A percentile compares a stretch with the other conserved stretches of the same genome.
Conservation (phyloP, 495 filamentous ascomycete species). For the Hamigera avellanea region DNA sequence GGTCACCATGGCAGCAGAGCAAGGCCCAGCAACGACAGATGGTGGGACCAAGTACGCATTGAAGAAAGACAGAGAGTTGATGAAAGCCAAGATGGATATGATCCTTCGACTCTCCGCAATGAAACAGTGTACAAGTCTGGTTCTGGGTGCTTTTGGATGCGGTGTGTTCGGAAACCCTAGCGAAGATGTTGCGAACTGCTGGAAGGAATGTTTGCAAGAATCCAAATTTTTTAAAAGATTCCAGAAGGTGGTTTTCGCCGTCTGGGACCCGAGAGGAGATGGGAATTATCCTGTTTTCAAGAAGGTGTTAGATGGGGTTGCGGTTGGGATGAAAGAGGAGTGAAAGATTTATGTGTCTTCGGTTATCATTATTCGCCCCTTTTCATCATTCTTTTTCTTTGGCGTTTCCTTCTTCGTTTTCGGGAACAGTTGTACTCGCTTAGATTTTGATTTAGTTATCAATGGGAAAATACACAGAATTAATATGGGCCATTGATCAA, state of each 20-base stretch:
- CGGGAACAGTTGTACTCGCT: neutral
- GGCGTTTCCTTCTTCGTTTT: neutral
- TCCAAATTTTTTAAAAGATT: constrained; percentile 39
- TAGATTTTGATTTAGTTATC: neutral
- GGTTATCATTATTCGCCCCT: too few species aligned
- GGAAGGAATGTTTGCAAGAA: constrained; percentile 44
- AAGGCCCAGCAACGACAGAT: constrained; percentile 20
- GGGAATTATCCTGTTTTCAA: constrained; percentile 43
- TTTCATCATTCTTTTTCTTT: neutral
- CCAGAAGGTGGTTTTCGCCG: constrained; percentile 22
- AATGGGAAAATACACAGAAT: neutral
- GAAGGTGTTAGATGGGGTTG: constrained; percentile 25
- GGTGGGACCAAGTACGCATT: constrained; percentile 17
- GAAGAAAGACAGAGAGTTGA: constrained; percentile 33
- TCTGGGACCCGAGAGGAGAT: constrained; percentile 13
- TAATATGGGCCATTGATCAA: neutral
- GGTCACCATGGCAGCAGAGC: constrained; percentile 47
- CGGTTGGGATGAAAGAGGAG: neutral
- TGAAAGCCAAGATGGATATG: constrained; percentile 46
- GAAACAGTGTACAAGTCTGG: constrained; percentile 39
- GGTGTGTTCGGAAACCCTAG: constrained; percentile 51
- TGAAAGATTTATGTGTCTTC: too few species aligned
- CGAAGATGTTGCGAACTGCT: constrained; percentile 48
- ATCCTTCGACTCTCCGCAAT: constrained; percentile 41
- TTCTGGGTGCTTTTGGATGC: constrained; percentile 59